Percentiles rank a stretch among this genome's conserved stretches.
Conservation (phyloP, 2,329 filamentous ascomycete species). For the Cytospora schulzeri region DNA sequence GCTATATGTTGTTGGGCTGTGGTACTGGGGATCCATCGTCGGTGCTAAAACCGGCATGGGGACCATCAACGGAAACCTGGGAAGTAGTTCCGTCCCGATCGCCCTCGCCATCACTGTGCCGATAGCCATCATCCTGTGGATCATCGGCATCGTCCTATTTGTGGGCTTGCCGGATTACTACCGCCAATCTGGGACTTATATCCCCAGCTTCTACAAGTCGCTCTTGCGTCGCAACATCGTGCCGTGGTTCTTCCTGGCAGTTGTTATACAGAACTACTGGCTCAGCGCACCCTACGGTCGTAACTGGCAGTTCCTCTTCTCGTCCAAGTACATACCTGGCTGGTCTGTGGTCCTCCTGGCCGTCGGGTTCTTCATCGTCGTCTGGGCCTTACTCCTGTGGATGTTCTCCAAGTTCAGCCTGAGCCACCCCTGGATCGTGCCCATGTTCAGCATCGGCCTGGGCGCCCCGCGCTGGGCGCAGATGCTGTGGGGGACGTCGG, state of each 20-base stretch:
- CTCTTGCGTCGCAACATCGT: slow-evolving; percentile 65
- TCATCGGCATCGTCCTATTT: slow-evolving; percentile 57
- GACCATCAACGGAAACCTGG: slow-evolving; percentile 39
- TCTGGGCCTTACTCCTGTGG: slow-evolving; percentile 58
- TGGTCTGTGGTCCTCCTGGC: slow-evolving; percentile 62
- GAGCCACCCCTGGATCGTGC: slow-evolving; percentile 67
- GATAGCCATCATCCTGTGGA: slow-evolving; percentile 59
- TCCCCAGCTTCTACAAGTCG: slow-evolving; percentile 66
- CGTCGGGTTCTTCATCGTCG: slow-evolving; percentile 52
- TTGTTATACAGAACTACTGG: slow-evolving; percentile 69
- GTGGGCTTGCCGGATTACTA: slow-evolving; percentile 67
- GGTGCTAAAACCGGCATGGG: slow-evolving; percentile 47
- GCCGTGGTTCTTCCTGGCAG: slow-evolving; percentile 67
- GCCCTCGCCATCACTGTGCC: slow-evolving; percentile 55
- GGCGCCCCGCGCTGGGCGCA: slow-evolving; percentile 68
- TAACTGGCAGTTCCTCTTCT: slow-evolving; percentile 69
- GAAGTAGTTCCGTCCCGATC: slow-evolving; percentile 37
- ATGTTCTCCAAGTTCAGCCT: slow-evolving; percentile 58
- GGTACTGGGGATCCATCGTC: slow-evolving; percentile 66
- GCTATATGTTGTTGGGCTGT: slow-evolving; percentile 64
- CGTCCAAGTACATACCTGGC: slow-evolving; percentile 55
- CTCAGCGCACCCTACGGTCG: slow-evolving; percentile 66
- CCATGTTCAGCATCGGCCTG: slow-evolving; percentile 67
- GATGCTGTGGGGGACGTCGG: slow-evolving; percentile 66
- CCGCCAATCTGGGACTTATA: slow-evolving; percentile 61